Evolutionary conservation across 192 early-diverging fungal species (phyloP).

Genomic region (Coemansia sp.): DNA sequence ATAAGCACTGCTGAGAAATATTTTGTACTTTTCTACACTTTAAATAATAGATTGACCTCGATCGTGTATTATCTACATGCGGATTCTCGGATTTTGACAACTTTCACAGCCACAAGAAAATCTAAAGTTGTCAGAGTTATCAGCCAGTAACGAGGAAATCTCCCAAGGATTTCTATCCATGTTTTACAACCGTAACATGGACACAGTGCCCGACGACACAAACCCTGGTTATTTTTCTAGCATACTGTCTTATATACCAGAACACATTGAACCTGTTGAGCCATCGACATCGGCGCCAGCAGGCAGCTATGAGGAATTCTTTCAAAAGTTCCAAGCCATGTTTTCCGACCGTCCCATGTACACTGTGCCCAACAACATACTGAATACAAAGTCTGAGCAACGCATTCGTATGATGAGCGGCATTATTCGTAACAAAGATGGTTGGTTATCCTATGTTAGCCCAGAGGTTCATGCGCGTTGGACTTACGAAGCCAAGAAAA

Average conservation of each 20-base stretch:
- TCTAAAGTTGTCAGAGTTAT: no score
- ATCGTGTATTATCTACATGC: conserved; percentile 1
- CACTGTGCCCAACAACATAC: neutral
- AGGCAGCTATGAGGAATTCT: conserved; percentile 13
- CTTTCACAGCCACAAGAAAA: neutral
- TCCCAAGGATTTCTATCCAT: no score
- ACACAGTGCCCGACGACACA: no score
- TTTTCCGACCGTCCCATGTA: conserved; percentile 18
- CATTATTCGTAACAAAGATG: conserved; percentile 53
- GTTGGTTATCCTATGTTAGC: conserved; percentile 46
- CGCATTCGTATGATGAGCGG: conserved; percentile 37
- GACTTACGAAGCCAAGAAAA: conserved; percentile 21
- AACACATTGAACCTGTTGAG: neutral
- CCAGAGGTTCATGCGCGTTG: conserved; percentile 31
- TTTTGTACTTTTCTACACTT: conserved; percentile 11
- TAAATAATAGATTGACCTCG: neutral
- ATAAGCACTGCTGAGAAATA: no score
- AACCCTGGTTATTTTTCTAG: no score
- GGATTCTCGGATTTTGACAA: neutral
- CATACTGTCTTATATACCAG: no score
- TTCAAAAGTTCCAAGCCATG: neutral
- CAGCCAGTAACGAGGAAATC: no score
- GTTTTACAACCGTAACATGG: no score
- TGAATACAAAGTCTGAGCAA: conserved; percentile 31
- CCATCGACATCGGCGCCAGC: neutral